phyloP scores from a whole-genome alignment of 2,329 filamentous ascomycete genomes.

The Chalaropsis ovoidea region DNA sequence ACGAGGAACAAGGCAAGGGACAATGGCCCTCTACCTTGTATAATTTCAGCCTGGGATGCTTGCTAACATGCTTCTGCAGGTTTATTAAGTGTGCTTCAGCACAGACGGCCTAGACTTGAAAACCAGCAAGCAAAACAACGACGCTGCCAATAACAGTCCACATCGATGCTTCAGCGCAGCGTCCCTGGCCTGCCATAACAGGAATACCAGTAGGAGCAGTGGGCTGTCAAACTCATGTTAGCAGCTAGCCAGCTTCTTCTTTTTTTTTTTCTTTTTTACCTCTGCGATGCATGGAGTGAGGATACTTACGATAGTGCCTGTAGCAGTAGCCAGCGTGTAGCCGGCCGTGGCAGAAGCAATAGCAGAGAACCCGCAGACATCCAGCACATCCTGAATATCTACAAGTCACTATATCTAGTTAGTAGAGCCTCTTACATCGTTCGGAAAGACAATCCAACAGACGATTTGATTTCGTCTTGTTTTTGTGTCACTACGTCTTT shows the following conservation, averaged over 20 bases:
- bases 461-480: too few relatives aligned
- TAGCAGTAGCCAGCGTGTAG: neutral
- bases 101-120: neutral
- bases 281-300: neutral
- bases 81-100: neutral
- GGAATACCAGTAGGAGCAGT: slow-evolving; percentile 1
- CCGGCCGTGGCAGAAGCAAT: neutral
- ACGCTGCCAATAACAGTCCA: slow-evolving; percentile 14
- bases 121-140: neutral
- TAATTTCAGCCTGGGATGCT: too few relatives aligned
- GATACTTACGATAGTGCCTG: slow-evolving; percentile 11
- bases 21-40: too few relatives aligned
- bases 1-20: too few relatives aligned
- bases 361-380: slow-evolving; percentile 20
- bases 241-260: too few relatives aligned
- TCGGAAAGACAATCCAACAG: too few relatives aligned
- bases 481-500: too few relatives aligned
- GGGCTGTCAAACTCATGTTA: neutral
- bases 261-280: neutral
- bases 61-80: too few relatives aligned
- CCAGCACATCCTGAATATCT: slow-evolving; percentile 22
- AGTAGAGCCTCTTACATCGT: too few relatives aligned
- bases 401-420: neutral
- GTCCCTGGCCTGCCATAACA: slow-evolving; percentile 17
- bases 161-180: neutral